Evolutionary conservation across 2,329 filamentous ascomycete species (phyloP).

Genomic region (Talaromyces sp.): DNA sequence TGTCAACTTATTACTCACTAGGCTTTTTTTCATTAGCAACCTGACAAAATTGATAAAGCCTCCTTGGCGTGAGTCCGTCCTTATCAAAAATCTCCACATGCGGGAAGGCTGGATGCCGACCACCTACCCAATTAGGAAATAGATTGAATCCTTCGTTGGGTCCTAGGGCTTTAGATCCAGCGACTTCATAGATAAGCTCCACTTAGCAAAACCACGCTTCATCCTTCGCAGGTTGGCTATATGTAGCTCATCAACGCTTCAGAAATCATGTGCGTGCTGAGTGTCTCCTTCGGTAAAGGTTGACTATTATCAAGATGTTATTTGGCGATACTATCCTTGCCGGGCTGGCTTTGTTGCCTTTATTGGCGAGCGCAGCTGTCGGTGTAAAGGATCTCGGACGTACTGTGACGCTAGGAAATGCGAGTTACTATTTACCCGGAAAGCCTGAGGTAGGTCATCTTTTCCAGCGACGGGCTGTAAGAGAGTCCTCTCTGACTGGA

Average conservation of each 20-base stretch:
- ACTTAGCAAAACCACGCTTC: background rate
- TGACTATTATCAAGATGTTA: background rate
- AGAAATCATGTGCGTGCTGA: background rate
- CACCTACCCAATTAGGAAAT: background rate
- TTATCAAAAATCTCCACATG: background rate
- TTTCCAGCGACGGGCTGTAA: background rate
- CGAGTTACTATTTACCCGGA: conserved; percentile 2
- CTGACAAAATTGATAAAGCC: background rate
- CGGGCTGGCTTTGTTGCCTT: background rate
- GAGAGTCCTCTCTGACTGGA: background rate
- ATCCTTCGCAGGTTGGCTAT: background rate
- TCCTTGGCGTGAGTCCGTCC: background rate
- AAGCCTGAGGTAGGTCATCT: background rate
- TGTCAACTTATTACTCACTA: background rate
- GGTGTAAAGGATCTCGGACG: background rate
- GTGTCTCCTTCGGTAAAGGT: background rate
- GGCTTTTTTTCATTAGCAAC: background rate
- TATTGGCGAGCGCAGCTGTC: background rate
- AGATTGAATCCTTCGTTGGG: background rate
- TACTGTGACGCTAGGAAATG: conserved; percentile 1
- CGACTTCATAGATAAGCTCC: background rate
- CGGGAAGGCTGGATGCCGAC: background rate
- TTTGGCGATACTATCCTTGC: background rate
- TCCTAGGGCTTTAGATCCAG: background rate
- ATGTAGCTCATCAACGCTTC: background rate